Base-by-base conservation (phyloP, 139 green algal genomes). In the Volvox africanus region DNA sequence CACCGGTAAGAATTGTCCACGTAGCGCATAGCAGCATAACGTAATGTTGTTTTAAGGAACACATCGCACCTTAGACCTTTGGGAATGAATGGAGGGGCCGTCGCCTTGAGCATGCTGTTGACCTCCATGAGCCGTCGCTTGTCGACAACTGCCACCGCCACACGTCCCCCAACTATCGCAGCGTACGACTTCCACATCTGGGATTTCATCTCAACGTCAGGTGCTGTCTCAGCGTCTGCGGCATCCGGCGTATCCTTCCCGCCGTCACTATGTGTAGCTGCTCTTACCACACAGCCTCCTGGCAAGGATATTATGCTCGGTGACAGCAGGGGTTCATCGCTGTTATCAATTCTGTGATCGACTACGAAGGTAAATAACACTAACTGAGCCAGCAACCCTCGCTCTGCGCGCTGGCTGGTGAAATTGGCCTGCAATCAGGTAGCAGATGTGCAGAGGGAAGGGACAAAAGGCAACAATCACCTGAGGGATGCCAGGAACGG, bases 341-440 rank as follows among this genome's bases (percentile, higher is more conserved):
- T 55, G 9, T 55, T 9, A 55, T 9, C 44, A 73, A 28, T 12
- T 24, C 6, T 35, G 11, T n/a, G 67, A 26, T 80, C 35, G n/a
- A 68, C 11, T 0, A 68, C 24, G 36, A 37, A 32, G 12, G 83
- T 88, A 68, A 88, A 68, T 35, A 88, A 68, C 36, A 88, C n/a
- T 22, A 88, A 2, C 36, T 80, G 83, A 0, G 67, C 18, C 6
- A 88, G 83, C 19, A 88, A 68, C 24, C 83, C 83, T 3, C 65
- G 67, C 36, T 88, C 83, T 26, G 35, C 83, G 22, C 22, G 24
- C 22, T 17, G 24, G 80, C 80, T 86, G 32, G 50, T 44, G 24
- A 86, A 86, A 55, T 86, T 86, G 44, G 80, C 80, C 80, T 86
- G 50, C 50, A n/a, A n/a, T n/a, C n/a, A n/a, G n/a, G n/a, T n/a